Conservation (phyloP, 768 basidiomycete genomes). For the Trametes gibbosa region DNA sequence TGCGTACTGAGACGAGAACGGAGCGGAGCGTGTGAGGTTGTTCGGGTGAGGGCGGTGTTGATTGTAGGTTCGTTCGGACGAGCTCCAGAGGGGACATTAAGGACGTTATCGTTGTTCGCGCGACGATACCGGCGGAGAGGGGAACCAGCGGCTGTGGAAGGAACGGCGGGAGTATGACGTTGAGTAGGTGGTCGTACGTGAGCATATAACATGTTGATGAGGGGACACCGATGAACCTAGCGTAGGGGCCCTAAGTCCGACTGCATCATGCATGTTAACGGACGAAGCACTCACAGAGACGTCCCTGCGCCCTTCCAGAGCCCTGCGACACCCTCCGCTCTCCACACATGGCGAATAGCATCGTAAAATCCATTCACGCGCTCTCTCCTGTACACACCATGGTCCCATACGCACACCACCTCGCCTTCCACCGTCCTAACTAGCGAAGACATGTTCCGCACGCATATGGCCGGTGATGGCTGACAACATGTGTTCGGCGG, state of each 20-base stretch:
- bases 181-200: constrained; percentile 86
- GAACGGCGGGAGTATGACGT: constrained; percentile 57
- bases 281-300: constrained; percentile 58
- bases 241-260: constrained; percentile 15
- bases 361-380: constrained; percentile 84
- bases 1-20: constrained; percentile 61
- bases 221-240: constrained; percentile 90
- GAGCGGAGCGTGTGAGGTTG: constrained; percentile 77
- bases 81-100: constrained; percentile 88
- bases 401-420: constrained; percentile 79
- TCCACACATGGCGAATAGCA: constrained; percentile 75
- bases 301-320: constrained; percentile 97
- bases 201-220: constrained; percentile 93
- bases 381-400: constrained; percentile 65
- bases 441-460: constrained; percentile 76
- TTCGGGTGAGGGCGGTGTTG: constrained; percentile 68
- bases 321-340: constrained; percentile 78
- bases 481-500: constrained; percentile 69
- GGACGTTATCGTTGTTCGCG: constrained; percentile 76
- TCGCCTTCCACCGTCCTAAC: constrained; percentile 55
- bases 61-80: constrained; percentile 89
- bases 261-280: neutral
- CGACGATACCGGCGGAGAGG: constrained; percentile 77
- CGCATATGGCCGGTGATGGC: constrained; percentile 51
- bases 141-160: constrained; percentile 58